Conservation (phyloP, 495 filamentous ascomycete species). For the Talaromyces nanjingensis region DNA sequence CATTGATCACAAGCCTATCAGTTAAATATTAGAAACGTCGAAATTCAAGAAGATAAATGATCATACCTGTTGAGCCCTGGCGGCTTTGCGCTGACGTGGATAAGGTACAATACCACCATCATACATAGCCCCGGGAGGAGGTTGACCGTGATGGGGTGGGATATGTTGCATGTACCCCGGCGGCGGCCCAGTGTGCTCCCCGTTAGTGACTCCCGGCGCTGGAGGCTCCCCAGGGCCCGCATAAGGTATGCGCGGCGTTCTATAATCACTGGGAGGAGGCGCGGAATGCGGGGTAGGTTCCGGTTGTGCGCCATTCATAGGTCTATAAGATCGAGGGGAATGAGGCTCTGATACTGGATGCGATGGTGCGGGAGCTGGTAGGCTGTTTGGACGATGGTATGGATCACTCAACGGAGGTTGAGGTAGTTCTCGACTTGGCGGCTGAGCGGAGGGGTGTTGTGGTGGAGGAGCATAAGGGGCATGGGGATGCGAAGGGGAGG, state of each 20-base stretch:
- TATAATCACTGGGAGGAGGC: slow-evolving; percentile 25
- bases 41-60: neutral
- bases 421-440: slow-evolving; percentile 34
- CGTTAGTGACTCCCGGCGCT: slow-evolving; percentile 13
- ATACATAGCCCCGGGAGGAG: slow-evolving; percentile 27
- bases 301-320: slow-evolving; percentile 30
- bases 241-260: slow-evolving; percentile 27
- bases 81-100: slow-evolving; percentile 36
- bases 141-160: slow-evolving; percentile 17
- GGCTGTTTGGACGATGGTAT: slow-evolving; percentile 28
- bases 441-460: slow-evolving; percentile 19
- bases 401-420: slow-evolving; percentile 30
- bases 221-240: slow-evolving; percentile 20
- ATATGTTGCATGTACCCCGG: slow-evolving; percentile 6
- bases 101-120: slow-evolving; percentile 24
- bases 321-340: slow-evolving; percentile 24
- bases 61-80: slow-evolving; percentile 36
- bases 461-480: slow-evolving; percentile 3
- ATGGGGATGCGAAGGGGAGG: slow-evolving; percentile 18
- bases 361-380: slow-evolving; percentile 20
- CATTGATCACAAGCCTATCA: slow-evolving; percentile 54
- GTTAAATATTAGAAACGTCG: neutral
- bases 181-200: slow-evolving; percentile 21
- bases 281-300: slow-evolving; percentile 31
- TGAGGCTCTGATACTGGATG: slow-evolving; percentile 23